phyloP scores from a whole-genome alignment of 2,329 filamentous ascomycete species.

The Ophiostoma ips region DNA sequence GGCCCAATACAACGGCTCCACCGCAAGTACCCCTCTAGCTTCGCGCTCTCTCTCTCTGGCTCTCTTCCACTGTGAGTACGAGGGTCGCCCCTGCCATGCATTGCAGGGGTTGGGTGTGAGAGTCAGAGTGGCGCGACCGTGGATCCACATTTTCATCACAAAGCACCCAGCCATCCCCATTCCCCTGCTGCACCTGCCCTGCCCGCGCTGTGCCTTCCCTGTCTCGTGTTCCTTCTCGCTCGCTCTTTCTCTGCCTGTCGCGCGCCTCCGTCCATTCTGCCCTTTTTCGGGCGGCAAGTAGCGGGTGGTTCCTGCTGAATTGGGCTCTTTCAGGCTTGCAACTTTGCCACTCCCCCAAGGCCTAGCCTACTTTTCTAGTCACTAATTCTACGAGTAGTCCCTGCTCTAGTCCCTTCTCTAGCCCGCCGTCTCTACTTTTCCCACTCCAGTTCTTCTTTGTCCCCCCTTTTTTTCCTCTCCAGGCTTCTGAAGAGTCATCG shows the following conservation, averaged over 20 bases:
- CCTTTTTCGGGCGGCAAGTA: constrained; percentile 7
- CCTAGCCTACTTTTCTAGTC: background rate
- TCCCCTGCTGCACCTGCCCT: constrained; percentile 2
- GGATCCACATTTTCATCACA: constrained; percentile 9
- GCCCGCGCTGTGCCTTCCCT: constrained; percentile 8
- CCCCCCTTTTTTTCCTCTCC: constrained; percentile 1
- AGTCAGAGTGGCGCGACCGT: background rate
- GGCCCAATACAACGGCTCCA: constrained; percentile 7
- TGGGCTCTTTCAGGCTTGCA: background rate
- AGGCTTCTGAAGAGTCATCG: constrained; percentile 14
- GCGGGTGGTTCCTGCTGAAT: constrained; percentile 5
- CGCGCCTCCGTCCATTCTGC: no score
- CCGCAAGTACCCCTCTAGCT: constrained; percentile 18
- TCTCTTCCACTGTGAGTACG: no score
- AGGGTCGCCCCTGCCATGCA: background rate
- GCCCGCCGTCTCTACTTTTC: background rate
- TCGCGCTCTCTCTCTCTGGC: background rate
- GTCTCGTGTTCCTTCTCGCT: constrained; percentile 6
- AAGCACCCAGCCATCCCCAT: constrained; percentile 1
- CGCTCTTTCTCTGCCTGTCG: background rate
- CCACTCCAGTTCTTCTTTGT: background rate
- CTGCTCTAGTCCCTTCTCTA: background rate
- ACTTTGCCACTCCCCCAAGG: constrained; percentile 8
- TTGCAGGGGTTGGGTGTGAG: background rate
- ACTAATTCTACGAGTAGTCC: background rate